phyloP scores from a whole-genome alignment of 306 rosid genomes.

The Cyamopsis tetragonoloba region DNA sequence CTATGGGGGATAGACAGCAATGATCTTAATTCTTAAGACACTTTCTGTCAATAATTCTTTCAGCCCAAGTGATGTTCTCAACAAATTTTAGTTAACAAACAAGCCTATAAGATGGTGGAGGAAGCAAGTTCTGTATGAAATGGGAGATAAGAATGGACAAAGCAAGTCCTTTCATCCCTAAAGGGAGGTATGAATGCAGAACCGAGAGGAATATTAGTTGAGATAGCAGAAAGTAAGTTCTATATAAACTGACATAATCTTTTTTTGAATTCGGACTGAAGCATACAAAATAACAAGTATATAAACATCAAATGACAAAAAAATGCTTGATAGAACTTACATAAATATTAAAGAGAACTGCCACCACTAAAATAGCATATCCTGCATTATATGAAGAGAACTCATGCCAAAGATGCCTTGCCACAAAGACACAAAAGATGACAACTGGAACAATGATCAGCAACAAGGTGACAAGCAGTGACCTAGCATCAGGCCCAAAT shows the following conservation, averaged over 20 bases:
- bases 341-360: conserved; percentile 58
- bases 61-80: neutral
- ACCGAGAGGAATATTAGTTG: conserved; percentile 1
- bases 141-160: no score
- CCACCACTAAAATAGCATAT: conserved; percentile 64
- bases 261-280: neutral
- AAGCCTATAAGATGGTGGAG: no score
- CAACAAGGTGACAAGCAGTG: conserved; percentile 69
- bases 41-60: neutral
- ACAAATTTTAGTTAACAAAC: no score
- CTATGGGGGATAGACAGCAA: neutral
- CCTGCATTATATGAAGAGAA: conserved; percentile 61
- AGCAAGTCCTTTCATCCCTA: no score
- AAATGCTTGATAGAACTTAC: conserved; percentile 50
- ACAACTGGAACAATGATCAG: conserved; percentile 71
- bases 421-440: conserved; percentile 75
- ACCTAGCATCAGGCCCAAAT: conserved; percentile 91
- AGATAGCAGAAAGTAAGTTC: neutral
- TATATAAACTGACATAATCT: neutral
- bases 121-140: no score
- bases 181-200: neutral
- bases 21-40: neutral
- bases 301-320: conserved; percentile 1
- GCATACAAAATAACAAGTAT: neutral
- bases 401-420: conserved; percentile 81